Percentiles rank a stretch among this genome's conserved stretches.
These are phyloP conservation scores for Speleostelium caveatum DNA, from an alignment of 78 protist species.

Conservation along the genomic window DNA sequence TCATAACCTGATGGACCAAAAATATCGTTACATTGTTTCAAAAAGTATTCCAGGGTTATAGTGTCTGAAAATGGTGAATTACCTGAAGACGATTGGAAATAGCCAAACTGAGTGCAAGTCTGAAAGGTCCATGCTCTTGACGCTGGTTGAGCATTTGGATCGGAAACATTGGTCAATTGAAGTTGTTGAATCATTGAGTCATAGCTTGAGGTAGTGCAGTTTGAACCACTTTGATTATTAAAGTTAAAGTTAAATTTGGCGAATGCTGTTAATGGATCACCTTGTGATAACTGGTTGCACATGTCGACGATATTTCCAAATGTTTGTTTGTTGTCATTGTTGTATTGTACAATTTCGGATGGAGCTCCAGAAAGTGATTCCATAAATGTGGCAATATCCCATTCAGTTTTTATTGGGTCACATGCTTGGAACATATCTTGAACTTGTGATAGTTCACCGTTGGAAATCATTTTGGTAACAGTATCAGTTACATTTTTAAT, in stretches of 20 bases:
- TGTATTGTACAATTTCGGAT: slow-evolving; percentile 68
- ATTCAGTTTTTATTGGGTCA: slow-evolving; percentile 33
- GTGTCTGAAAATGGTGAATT: neutral
- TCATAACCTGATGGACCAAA: neutral
- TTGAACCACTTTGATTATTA: neutral
- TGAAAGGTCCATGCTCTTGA: neutral
- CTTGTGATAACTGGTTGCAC: slow-evolving; percentile 7
- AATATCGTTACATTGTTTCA: slow-evolving; percentile 2
- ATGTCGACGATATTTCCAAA: slow-evolving; percentile 28
- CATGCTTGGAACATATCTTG: slow-evolving; percentile 53
- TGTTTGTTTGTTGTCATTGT: slow-evolving; percentile 53
- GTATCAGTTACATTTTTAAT: slow-evolving; percentile 18
- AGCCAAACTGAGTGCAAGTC: slow-evolving; percentile 8
- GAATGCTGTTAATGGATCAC: neutral
- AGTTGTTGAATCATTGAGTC: neutral
- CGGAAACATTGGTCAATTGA: neutral
- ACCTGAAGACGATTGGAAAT: neutral
- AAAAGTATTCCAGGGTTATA: neutral
- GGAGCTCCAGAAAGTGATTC: slow-evolving; percentile 37
- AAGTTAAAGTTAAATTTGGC: neutral
- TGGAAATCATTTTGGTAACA: slow-evolving; percentile 25
- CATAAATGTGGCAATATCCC: slow-evolving; percentile 72
- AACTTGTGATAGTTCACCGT: slow-evolving; percentile 41
- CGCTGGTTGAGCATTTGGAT: neutral
- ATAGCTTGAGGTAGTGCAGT: neutral